phyloP scores from a whole-genome alignment of 139 green algal genomes.

The Chlorella sp. region DNA sequence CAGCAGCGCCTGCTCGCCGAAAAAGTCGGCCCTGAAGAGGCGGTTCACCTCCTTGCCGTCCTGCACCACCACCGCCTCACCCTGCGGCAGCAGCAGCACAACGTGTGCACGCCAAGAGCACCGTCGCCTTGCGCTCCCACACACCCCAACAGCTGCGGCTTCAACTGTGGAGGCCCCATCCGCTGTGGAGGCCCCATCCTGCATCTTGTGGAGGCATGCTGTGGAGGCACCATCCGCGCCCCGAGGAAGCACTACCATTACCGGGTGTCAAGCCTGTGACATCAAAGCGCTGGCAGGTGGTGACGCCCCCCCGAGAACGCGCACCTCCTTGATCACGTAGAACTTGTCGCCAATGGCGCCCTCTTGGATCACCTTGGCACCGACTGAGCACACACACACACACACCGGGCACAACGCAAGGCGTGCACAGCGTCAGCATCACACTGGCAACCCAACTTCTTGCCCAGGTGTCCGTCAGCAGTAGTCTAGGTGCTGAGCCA shows the following conservation, averaged over 20 bases:
- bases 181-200: too few relatives aligned
- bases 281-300: background rate
- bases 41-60: slow-evolving; percentile 76
- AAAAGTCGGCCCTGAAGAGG: slow-evolving; percentile 87
- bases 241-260: background rate
- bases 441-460: background rate
- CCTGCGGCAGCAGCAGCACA: slow-evolving; percentile 13
- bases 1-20: slow-evolving; percentile 85
- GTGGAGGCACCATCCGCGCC: background rate
- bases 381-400: background rate
- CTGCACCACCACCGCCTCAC: slow-evolving; percentile 41
- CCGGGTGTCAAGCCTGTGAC: background rate
- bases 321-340: slow-evolving; percentile 88
- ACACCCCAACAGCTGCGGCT: background rate
- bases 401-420: background rate
- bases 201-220: too few relatives aligned
- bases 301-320: background rate
- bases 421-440: background rate
- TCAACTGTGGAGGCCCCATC: too few relatives aligned
- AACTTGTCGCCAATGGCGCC: slow-evolving; percentile 80
- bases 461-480: background rate
- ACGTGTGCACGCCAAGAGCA: background rate
- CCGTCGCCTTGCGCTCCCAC: too few relatives aligned
- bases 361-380: slow-evolving; percentile 42
- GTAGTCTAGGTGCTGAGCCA: background rate